These are phyloP conservation scores for Mortierella sp. DNA, from an alignment of 371 early-diverging fungal species.

Conservation along the genomic window DNA sequence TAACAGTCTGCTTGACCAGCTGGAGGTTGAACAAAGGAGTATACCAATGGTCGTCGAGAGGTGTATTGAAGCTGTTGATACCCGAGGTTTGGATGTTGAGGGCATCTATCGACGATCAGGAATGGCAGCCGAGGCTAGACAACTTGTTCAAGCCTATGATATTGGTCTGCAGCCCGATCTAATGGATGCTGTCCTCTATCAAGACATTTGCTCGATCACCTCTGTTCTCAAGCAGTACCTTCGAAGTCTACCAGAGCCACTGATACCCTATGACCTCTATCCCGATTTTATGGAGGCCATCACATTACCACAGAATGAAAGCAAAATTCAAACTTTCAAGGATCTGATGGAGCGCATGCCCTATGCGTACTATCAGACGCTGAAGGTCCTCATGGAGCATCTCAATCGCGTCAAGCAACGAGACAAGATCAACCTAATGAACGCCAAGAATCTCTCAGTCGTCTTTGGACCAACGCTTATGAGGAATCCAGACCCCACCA, in stretches of 20 bases:
- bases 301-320: slow-evolving; percentile 51
- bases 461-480: slow-evolving; percentile 96
- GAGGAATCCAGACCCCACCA: slow-evolving; percentile 68
- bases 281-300: slow-evolving; percentile 78
- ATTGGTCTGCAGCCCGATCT: slow-evolving; percentile 59
- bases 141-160: slow-evolving; percentile 59
- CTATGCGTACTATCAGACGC: slow-evolving; percentile 62
- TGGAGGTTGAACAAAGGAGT: slow-evolving; percentile 59
- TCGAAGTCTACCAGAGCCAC: slow-evolving; percentile 90
- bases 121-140: slow-evolving; percentile 82
- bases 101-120: slow-evolving; percentile 96
- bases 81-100: slow-evolving; percentile 75
- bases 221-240: slow-evolving; percentile 96
- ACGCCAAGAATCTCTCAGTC: slow-evolving; percentile 87
- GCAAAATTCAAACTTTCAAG: slow-evolving; percentile 27
- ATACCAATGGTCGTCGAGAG: slow-evolving; percentile 82
- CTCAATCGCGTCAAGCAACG: slow-evolving; percentile 65
- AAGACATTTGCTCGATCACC: slow-evolving; percentile 82
- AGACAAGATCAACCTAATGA: slow-evolving; percentile 84
- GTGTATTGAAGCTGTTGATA: slow-evolving; percentile 85
- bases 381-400: slow-evolving; percentile 71
- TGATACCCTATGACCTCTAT: slow-evolving; percentile 86
- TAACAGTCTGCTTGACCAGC: slow-evolving; percentile 60
- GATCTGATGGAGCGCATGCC: slow-evolving; percentile 66
- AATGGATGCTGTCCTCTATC: slow-evolving; percentile 60